phyloP scores from a whole-genome alignment of 2,329 filamentous ascomycete genomes.

The Apiospora malaysiana region DNA sequence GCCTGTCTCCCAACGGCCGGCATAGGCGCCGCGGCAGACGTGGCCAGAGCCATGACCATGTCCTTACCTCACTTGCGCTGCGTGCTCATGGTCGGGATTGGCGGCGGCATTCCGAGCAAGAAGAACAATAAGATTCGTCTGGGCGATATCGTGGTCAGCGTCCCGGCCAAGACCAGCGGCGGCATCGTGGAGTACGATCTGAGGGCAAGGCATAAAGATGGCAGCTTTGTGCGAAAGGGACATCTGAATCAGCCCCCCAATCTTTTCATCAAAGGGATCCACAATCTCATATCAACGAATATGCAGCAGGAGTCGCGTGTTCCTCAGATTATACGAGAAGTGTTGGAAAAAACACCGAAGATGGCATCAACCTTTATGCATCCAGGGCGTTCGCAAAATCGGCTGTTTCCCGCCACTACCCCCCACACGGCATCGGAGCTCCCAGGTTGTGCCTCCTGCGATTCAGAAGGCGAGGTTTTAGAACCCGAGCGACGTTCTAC shows the following conservation, averaged over 20 bases:
- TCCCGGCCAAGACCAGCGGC: constrained; percentile 26
- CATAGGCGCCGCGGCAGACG: constrained; percentile 12
- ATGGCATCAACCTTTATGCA: too few species aligned
- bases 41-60: background rate
- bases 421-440: background rate
- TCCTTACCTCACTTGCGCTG: background rate
- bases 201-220: constrained; percentile 27
- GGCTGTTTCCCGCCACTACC: background rate
- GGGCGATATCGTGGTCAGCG: constrained; percentile 41
- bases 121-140: constrained; percentile 40
- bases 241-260: background rate
- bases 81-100: constrained; percentile 11
- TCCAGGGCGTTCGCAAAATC: too few species aligned
- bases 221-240: background rate
- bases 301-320: background rate
- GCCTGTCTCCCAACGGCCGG: constrained; percentile 22
- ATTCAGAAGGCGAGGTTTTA: background rate
- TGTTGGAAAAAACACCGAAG: constrained; percentile 13
- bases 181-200: constrained; percentile 42
- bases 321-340: background rate
- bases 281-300: constrained; percentile 18
- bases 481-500: background rate
- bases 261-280: background rate
- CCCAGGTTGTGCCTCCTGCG: too few species aligned
- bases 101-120: constrained; percentile 18